These are phyloP conservation scores for Saturnispora sanitii DNA, from an alignment of 805 yeast genomes.

Conservation along the genomic window DNA sequence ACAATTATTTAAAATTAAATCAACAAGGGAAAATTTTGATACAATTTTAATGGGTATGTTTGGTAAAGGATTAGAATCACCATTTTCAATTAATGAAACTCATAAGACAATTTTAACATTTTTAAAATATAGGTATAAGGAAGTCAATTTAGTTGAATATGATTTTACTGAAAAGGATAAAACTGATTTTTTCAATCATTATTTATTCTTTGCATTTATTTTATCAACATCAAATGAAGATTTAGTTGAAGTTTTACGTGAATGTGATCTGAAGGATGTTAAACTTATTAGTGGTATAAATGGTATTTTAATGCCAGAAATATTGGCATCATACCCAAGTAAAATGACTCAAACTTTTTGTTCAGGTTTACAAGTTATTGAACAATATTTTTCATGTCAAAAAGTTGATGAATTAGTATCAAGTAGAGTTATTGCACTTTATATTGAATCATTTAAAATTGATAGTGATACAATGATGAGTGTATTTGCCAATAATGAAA, in stretches of 20 bases:
- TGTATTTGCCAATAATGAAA: constrained; percentile 13
- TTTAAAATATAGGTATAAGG: constrained; percentile 34
- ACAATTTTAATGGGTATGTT: constrained; percentile 37
- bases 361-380: constrained; percentile 12
- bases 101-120: constrained; percentile 34
- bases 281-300: constrained; percentile 27
- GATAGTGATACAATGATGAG: constrained; percentile 16
- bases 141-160: constrained; percentile 15
- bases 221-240: constrained; percentile 30
- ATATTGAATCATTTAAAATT: constrained; percentile 9
- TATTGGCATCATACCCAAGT: constrained; percentile 12
- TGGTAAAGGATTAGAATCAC: constrained; percentile 48
- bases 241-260: constrained; percentile 24
- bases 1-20: constrained; percentile 26
- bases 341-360: constrained; percentile 12
- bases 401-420: constrained; percentile 19
- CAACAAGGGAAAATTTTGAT: constrained; percentile 41
- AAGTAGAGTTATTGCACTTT: constrained; percentile 19
- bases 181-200: constrained; percentile 22
- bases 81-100: constrained; percentile 45
- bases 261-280: constrained; percentile 26
- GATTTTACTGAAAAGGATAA: background rate
- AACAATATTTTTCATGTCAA: constrained; percentile 17
- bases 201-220: constrained; percentile 25
- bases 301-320: constrained; percentile 30